These are phyloP conservation scores for Protostelium mycophagum DNA, from an alignment of 78 protist genomes.

Conservation along the genomic window DNA sequence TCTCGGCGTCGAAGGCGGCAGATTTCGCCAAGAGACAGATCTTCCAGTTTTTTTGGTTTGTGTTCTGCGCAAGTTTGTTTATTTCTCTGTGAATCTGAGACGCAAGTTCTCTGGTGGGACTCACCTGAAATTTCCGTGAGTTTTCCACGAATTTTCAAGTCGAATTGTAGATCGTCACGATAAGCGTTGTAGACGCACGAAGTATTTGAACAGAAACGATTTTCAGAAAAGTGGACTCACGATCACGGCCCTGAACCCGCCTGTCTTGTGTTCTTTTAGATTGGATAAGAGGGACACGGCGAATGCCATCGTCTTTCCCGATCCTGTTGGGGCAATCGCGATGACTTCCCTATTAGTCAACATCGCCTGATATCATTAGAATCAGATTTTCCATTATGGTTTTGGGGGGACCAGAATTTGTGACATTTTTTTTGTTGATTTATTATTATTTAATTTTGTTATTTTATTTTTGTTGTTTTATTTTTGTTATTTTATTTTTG, in stretches of 20 bases:
- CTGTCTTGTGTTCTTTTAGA: slow-evolving; percentile 16
- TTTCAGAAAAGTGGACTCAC: too few species aligned
- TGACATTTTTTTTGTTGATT: too few species aligned
- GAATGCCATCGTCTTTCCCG: slow-evolving; percentile 92
- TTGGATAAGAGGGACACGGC: slow-evolving; percentile 63
- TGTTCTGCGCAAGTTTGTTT: not conserved
- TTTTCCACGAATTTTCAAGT: too few species aligned
- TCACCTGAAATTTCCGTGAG: too few species aligned
- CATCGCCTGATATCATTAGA: too few species aligned
- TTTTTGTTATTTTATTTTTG: too few species aligned
- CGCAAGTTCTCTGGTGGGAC: slow-evolving; percentile 89
- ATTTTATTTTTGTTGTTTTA: too few species aligned
- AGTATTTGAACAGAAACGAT: not conserved
- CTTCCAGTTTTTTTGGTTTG: not conserved
- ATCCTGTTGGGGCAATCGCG: slow-evolving; percentile 91
- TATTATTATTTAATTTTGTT: too few species aligned
- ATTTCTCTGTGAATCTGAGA: slow-evolving; percentile 68
- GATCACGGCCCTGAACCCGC: slow-evolving; percentile 72
- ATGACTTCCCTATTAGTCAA: slow-evolving; percentile 72
- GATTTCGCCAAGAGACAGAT: not conserved
- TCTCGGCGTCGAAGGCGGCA: not conserved
- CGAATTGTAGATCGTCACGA: too few species aligned
- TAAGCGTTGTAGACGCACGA: too few species aligned
- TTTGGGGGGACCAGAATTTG: too few species aligned
- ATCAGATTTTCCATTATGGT: too few species aligned